Evolutionary conservation across 2,329 filamentous ascomycete genomes (phyloP), one percentile per base, ranked within the genome.

Genomic region (Fusarium drepaniforme): DNA sequence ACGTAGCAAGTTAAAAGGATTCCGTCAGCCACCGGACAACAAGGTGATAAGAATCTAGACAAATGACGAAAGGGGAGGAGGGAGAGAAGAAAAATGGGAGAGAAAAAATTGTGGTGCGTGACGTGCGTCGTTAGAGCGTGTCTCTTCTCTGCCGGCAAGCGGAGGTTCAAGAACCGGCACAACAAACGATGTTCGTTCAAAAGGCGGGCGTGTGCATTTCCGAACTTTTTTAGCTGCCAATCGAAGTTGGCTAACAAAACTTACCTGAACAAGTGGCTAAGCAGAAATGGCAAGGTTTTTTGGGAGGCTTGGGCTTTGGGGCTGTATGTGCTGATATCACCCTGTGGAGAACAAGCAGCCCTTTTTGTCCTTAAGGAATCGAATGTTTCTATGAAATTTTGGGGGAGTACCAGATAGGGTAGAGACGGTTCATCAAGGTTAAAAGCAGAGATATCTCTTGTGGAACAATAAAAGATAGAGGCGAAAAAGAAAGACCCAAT

Each of bases 81-180:
- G 37, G 40, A 7, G 18, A 13, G 11, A 33, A 8, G 8, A 15
- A n/a, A 21, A 33, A n/a, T 28, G 16, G 12, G 33, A 35, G 11
- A 2, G 5, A 13, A 66, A 59, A 75, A 75, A 72, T 66, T 63
- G 57, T 40, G 67, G 46, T 73, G 58, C 25, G 46, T 53, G 49
- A 53, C 49, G 49, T 53, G 49, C 49, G 28, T 53, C 49, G 25
- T 53, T 53, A 5, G 46, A 5, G 46, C 18, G 49, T 28, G 28
- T 30, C 28, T 4, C 21, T 38, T 13, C 13, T 66, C 68, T 74
- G 72, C 69, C 72, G 65, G 64, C 49, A 60, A 75, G 73, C 70
- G 73, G 73, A 75, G 73, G 72, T 46, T 69, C 35, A 56, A 28
- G 49, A 30, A 46, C 42, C 33, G 33, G 21, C 21, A 13, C 25